Evolutionary conservation across 164 flowering plant genomes (phyloP), one percentile per base, ranked within the genome.

Genomic region (Piper betle): DNA sequence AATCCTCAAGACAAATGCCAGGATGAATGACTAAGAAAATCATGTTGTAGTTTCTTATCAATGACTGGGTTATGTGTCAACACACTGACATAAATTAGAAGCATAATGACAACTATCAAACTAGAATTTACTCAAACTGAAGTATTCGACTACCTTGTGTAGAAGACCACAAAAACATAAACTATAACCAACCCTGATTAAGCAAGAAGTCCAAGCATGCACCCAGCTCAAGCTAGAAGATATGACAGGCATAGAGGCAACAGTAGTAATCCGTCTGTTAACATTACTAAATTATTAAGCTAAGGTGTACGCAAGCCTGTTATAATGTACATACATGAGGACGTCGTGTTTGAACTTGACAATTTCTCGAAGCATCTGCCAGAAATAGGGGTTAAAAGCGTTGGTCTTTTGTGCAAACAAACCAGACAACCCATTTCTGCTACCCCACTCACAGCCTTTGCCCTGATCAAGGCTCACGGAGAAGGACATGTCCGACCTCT

Each of bases 401-500:
- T 93, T 89, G 59, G 16, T 77, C 78, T 93, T 93, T 66, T 93
- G 98, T 4, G 96, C 87, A 71, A 93, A 89, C 64, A 93, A 73
- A 43, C 97, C 54, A 0, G 94, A 81, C 12, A 93, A 64, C 1
- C 94, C 96, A 52, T 81, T 85, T 61, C 90, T 71, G 72, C 90
- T 93, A 0, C 98, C 97, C 98, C 98, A 93, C 68, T 86, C 98
- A 37, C 73, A 83, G 5, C 94, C 96, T 3, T 46, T 56, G 13
- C 96, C 97, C 6, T 73, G 64, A 62, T 87, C 88, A 62, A 93
- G 64, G 79, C 98, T 87, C 64, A 83, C 98, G 0, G 97, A 71
- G 66, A 93, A 89, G 17, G 97, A 89, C 98, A 93, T 89, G 48
- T 93, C 98, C 1, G 96, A 87, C 10, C 39, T 43, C 75, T 87